These are phyloP conservation scores for Cystoderma amianthinum DNA, from an alignment of 768 basidiomycete species.

Conservation along the genomic window DNA sequence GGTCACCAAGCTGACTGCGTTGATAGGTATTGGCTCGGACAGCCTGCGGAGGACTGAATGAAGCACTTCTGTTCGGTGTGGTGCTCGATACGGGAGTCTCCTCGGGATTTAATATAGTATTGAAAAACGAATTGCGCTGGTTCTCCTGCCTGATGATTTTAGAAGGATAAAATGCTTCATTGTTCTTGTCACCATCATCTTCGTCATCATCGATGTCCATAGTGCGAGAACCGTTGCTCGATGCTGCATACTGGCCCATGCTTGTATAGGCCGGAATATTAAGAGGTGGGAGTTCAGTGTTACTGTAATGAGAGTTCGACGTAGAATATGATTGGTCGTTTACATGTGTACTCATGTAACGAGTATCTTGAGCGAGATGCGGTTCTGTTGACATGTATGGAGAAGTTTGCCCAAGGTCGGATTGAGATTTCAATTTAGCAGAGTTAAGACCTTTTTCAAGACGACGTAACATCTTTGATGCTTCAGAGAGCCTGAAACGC, in stretches of 20 bases:
- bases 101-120: constrained; percentile 75
- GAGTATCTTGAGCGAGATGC: constrained; percentile 20
- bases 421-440: constrained; percentile 66
- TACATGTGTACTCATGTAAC: constrained; percentile 9
- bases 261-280: constrained; percentile 28
- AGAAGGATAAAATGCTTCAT: constrained; percentile 65
- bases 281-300: constrained; percentile 44
- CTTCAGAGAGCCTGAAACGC: constrained; percentile 65
- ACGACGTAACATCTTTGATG: constrained; percentile 83
- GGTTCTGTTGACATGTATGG: constrained; percentile 26
- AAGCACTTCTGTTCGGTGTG: constrained; percentile 24
- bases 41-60: constrained; percentile 31
- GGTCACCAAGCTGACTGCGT: constrained; percentile 44
- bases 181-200: constrained; percentile 54
- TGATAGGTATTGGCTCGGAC: constrained; percentile 28
- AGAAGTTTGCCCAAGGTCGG: constrained; percentile 23
- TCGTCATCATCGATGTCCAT: constrained; percentile 61
- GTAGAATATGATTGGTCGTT: neutral
- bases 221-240: constrained; percentile 27
- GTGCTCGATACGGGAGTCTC: constrained; percentile 32
- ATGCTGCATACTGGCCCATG: constrained; percentile 14
- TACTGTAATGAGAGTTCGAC: constrained; percentile 22
- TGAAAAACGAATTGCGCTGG: constrained; percentile 71
- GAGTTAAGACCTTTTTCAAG: constrained; percentile 78
- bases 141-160: constrained; percentile 70